Evolutionary conservation across 805 yeast species (phyloP).

Genomic region (Candida maesae): DNA sequence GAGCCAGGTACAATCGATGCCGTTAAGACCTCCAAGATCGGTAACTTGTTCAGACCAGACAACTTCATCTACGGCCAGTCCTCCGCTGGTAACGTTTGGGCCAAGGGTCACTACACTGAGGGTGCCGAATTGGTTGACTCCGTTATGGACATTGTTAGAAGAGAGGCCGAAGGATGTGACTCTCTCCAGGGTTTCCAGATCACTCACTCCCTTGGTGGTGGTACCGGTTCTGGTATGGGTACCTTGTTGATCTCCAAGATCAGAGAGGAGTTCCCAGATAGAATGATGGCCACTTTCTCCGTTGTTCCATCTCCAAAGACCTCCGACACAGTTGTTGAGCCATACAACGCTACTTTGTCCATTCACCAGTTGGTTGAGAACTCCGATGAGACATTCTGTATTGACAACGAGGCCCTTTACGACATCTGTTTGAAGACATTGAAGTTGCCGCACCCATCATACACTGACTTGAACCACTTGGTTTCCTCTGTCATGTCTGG

Average conservation of each 20-base stretch:
- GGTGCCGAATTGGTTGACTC: constrained; percentile 95
- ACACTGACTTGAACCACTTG: constrained; percentile 80
- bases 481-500: constrained; percentile 98
- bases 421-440: constrained; percentile 96
- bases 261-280: constrained; percentile 90
- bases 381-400: constrained; percentile 99
- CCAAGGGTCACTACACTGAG: constrained; percentile 97
- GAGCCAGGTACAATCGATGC: constrained; percentile 98
- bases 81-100: constrained; percentile 98
- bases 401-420: constrained; percentile 97
- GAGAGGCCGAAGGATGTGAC: constrained; percentile 94
- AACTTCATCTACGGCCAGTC: constrained; percentile 96
- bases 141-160: constrained; percentile 90
- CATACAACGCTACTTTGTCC: constrained; percentile 94
- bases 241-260: constrained; percentile 89
- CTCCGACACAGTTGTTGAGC: constrained; percentile 96
- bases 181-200: constrained; percentile 96
- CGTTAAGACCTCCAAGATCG: constrained; percentile 89
- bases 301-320: constrained; percentile 98
- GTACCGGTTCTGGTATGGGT: constrained; percentile 99
- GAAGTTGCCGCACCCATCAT: constrained; percentile 87
- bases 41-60: constrained; percentile 94
- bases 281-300: constrained; percentile 95
- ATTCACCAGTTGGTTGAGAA: constrained; percentile 97
- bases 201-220: constrained; percentile 98